Evolutionary conservation across 148 eudicot species (phyloP).

Genomic region (Chenopodium formosanum): DNA sequence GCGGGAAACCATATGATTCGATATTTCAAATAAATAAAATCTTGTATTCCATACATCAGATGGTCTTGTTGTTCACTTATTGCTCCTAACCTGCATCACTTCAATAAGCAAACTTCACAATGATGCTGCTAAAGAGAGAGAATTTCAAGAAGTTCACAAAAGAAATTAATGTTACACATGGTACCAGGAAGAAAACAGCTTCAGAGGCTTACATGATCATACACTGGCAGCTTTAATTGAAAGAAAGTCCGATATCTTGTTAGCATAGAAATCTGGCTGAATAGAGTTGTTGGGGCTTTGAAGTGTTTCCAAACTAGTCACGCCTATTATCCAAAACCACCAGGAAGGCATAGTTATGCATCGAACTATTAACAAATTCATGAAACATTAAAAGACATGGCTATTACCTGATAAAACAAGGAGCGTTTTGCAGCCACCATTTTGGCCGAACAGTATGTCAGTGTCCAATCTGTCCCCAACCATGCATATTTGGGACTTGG

Average conservation of each 20-base stretch:
- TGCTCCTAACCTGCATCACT: constrained; percentile 14
- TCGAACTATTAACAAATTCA: not conserved
- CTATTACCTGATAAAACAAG: constrained; percentile 89
- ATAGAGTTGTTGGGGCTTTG: constrained; percentile 73
- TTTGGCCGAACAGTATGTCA: constrained; percentile 93
- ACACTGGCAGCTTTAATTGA: constrained; percentile 81
- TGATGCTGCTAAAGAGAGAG: not conserved
- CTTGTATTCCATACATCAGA: not conserved
- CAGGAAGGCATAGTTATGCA: constrained; percentile 7
- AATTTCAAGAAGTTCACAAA: too few relatives aligned
- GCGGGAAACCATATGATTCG: not conserved
- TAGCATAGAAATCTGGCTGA: constrained; percentile 94
- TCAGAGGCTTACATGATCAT: constrained; percentile 32
- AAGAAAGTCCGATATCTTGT: constrained; percentile 86
- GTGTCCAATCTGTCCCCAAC: constrained; percentile 99
- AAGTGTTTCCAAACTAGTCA: constrained; percentile 74
- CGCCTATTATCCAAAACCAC: constrained; percentile 43
- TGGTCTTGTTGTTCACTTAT: not conserved
- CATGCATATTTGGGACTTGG: constrained; percentile 95
- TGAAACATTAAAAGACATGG: not conserved
- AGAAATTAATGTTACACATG: not conserved
- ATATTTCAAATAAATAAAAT: not conserved
- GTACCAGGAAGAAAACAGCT: not conserved
- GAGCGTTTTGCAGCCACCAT: constrained; percentile 98
- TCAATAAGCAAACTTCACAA: not conserved